A percentile compares a stretch with the other conserved stretches of the same genome.
phyloP scores from a whole-genome alignment of 1,284 basidiomycete genomes.

The Calocybe gambosa region DNA sequence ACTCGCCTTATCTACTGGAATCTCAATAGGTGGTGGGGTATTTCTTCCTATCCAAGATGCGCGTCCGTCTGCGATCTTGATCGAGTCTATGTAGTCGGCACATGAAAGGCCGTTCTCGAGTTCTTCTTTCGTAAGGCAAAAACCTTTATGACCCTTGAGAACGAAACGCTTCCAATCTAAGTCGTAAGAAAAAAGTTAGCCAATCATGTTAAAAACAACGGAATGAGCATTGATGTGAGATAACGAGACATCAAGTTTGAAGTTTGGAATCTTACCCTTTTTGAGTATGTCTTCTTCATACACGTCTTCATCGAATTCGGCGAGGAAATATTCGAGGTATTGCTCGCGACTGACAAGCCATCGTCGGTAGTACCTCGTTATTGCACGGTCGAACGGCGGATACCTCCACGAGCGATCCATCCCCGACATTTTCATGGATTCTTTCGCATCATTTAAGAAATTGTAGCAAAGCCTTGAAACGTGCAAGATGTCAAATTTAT shows the following conservation, averaged over 20 bases:
- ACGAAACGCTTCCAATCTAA: conserved; percentile 33
- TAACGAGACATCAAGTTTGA: not conserved
- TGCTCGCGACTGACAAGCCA: conserved; percentile 35
- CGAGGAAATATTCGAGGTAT: conserved; percentile 32
- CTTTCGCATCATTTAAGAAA: conserved; percentile 28
- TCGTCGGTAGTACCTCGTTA: conserved; percentile 32
- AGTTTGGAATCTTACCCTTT: conserved; percentile 20
- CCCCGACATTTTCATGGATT: conserved; percentile 14
- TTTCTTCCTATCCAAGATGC: not conserved
- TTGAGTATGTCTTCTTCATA: conserved; percentile 34
- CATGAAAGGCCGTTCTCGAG: conserved; percentile 28
- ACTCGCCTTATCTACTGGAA: not conserved
- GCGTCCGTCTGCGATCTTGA: conserved; percentile 2
- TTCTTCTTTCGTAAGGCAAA: conserved; percentile 30
- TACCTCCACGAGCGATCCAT: conserved; percentile 31
- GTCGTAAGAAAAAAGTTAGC: not conserved
- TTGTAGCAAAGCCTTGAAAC: conserved; percentile 29
- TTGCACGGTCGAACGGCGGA: conserved; percentile 33
- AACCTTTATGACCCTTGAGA: conserved; percentile 36
- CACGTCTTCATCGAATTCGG: conserved; percentile 35
- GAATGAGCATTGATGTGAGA: not conserved
- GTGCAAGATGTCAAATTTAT: conserved; percentile 36
- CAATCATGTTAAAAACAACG: not conserved
- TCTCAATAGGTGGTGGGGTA: not conserved
- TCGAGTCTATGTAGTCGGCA: conserved; percentile 23